Evolutionary conservation across 805 yeast species (phyloP).

Genomic region (Ogataea parapolymorpha): DNA sequence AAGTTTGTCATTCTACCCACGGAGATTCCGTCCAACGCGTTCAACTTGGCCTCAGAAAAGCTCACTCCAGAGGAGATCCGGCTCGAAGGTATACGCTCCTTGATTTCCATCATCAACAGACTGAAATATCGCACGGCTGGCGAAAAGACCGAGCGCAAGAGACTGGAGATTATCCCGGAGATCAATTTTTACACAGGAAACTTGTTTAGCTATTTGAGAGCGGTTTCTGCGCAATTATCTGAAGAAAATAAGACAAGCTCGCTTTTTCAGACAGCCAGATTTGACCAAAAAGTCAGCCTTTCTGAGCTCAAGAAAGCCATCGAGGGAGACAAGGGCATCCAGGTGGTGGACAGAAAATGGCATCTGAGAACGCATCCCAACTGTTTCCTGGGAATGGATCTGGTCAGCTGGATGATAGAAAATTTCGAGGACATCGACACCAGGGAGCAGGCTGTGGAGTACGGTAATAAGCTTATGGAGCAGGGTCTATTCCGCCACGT

Average conservation of each 20-base stretch:
- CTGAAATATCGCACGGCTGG: conserved; percentile 46
- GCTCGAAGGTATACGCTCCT: conserved; percentile 79
- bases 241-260: conserved; percentile 18
- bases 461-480: conserved; percentile 75
- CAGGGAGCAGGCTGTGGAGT: conserved; percentile 78
- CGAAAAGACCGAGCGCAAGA: conserved; percentile 36
- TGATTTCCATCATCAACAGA: conserved; percentile 60
- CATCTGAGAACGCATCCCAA: conserved; percentile 75
- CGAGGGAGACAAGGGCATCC: conserved; percentile 62
- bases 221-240: conserved; percentile 23
- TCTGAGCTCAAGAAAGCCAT: conserved; percentile 58
- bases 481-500: conserved; percentile 76
- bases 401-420: conserved; percentile 81
- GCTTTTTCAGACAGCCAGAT: conserved; percentile 28
- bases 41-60: conserved; percentile 47
- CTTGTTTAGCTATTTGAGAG: conserved; percentile 60
- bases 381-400: conserved; percentile 81
- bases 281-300: conserved; percentile 49
- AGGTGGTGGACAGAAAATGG: conserved; percentile 81
- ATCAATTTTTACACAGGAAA: conserved; percentile 86
- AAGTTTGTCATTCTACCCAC: conserved; percentile 85
- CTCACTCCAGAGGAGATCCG: conserved; percentile 82
- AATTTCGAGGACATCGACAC: conserved; percentile 75
- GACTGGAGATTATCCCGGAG: conserved; percentile 61
- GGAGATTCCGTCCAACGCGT: conserved; percentile 56